Evolutionary conservation across 163 green algal species (phyloP), one percentile per base, ranked within the genome.

Genomic region (Chlamydomonas reinhardtii): DNA sequence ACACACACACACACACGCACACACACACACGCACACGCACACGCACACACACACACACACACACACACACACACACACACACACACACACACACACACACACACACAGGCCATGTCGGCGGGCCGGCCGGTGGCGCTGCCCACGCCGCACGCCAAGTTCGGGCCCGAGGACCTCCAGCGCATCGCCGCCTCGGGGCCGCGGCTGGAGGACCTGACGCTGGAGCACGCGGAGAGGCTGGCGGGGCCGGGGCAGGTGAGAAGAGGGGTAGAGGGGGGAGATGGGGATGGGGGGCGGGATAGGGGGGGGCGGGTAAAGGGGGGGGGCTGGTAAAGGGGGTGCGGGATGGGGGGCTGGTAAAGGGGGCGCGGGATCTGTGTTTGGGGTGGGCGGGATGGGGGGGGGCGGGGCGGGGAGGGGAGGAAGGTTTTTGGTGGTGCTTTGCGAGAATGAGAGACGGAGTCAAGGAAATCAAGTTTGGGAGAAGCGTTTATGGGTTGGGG

Each of bases 141-240:
- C 2, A 29, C 69, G 27, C 92, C 92, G 65, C 92, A 94, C 74
- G 90, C 92, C 32, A 94, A 94, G 87, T 93, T 94, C 79, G 89
- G 62, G 22, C 43, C 84, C 11, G 56, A 89, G 73, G 91, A 93
- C 69, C 37, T 94, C 48, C 54, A 73, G n/a, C 90, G 88, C 73
- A 86, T 90, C 32, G 80, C 86, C 22, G 16, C 2, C 20, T 73
- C 68, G 19, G 92, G 91, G 12, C 86, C 89, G 11, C 29, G 31
- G 0, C 88, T 93, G 17, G 22, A 54, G 0, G 92, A 95, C 73
- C 48, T 95, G 39, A 88, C 93, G 80, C 83, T 94, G 72, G 86
- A 92, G 79, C 92, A 95, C 64, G 90, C 83, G 29, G 90, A 93
- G 90, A 86, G 79, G 20, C 20, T 82, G 32, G 34, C 75, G 25